phyloP scores from a whole-genome alignment of 1,139 yeast genomes.

The Lizanozyma gosingica region DNA sequence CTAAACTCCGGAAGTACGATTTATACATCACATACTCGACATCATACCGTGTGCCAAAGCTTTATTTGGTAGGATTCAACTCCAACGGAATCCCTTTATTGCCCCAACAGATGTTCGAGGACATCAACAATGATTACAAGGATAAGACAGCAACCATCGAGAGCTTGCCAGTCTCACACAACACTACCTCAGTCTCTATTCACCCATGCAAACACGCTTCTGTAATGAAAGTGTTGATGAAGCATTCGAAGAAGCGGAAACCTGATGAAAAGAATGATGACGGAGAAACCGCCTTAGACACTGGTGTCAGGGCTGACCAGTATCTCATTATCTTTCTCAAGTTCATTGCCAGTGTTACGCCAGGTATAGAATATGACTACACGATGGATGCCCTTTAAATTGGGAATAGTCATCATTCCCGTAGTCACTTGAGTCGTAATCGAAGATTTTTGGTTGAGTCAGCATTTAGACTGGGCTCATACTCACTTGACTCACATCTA shows the following conservation, averaged over 20 bases:
- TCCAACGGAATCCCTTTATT: slow-evolving; percentile 76
- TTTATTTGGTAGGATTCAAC: slow-evolving; percentile 84
- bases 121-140: slow-evolving; percentile 82
- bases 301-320: slow-evolving; percentile 69
- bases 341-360: slow-evolving; percentile 93
- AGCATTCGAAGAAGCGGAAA: slow-evolving; percentile 9
- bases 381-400: slow-evolving; percentile 78
- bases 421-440: too few relatives aligned
- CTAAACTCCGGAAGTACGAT: slow-evolving; percentile 58
- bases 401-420: too few relatives aligned
- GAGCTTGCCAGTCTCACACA: slow-evolving; percentile 72
- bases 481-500: too few relatives aligned
- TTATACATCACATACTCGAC: slow-evolving; percentile 88
- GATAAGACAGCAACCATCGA: slow-evolving; percentile 97
- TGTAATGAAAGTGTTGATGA: slow-evolving; percentile 85
- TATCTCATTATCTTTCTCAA: slow-evolving; percentile 82
- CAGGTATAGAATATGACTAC: slow-evolving; percentile 94
- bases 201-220: slow-evolving; percentile 96
- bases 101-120: slow-evolving; percentile 91
- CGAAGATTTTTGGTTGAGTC: too few relatives aligned
- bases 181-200: slow-evolving; percentile 78
- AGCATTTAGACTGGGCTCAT: too few relatives aligned
- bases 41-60: slow-evolving; percentile 90
- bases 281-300: slow-evolving; percentile 14
- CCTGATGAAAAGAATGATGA: slow-evolving; percentile 10